A percentile compares a stretch with the other conserved stretches of the same genome.
phyloP scores from a whole-genome alignment of 257 asterid genomes.

The Cinchona pubescens region DNA sequence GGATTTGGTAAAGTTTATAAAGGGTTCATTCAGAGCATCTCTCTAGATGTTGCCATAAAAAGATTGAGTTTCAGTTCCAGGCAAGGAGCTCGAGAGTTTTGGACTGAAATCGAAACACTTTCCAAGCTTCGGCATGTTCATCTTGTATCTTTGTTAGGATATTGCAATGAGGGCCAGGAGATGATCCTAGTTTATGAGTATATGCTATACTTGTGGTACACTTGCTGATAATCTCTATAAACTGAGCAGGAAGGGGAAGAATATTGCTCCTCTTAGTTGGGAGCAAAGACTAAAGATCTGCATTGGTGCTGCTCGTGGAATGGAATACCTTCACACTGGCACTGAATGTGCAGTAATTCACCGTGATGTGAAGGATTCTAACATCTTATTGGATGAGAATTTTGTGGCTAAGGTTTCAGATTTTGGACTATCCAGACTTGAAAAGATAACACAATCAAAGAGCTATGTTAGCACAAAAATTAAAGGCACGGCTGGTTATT shows the following conservation, averaged over 20 bases:
- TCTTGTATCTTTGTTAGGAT: constrained; percentile 27
- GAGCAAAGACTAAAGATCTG: constrained; percentile 22
- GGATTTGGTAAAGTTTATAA: constrained; percentile 24
- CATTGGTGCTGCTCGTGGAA: constrained; percentile 33
- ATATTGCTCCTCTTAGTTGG: constrained; percentile 17
- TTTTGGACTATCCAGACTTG: constrained; percentile 24
- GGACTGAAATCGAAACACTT: constrained; percentile 24
- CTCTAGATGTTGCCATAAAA: constrained; percentile 26
- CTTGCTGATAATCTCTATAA: constrained; percentile 26
- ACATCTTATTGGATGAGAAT: constrained; percentile 21
- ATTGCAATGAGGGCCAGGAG: constrained; percentile 18
- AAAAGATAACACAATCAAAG: constrained; percentile 3
- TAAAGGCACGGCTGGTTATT: constrained; percentile 16
- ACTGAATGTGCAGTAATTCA: constrained; percentile 17
- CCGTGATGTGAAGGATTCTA: constrained; percentile 30
- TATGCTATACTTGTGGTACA: constrained; percentile 22
- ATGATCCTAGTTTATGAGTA: constrained; percentile 23
- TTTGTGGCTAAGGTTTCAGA: constrained; percentile 26
- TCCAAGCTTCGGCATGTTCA: constrained; percentile 23
- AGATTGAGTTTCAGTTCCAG: constrained; percentile 17
- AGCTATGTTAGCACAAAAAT: constrained; percentile 14
- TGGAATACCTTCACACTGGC: constrained; percentile 24
- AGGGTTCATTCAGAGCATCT: constrained; percentile 1
- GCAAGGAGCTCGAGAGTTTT: constrained; percentile 27
- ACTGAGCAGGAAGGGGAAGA: background rate